Evolutionary conservation across 108 stramenopile species (phyloP).

Genomic region (Cyclotella kingstonii): DNA sequence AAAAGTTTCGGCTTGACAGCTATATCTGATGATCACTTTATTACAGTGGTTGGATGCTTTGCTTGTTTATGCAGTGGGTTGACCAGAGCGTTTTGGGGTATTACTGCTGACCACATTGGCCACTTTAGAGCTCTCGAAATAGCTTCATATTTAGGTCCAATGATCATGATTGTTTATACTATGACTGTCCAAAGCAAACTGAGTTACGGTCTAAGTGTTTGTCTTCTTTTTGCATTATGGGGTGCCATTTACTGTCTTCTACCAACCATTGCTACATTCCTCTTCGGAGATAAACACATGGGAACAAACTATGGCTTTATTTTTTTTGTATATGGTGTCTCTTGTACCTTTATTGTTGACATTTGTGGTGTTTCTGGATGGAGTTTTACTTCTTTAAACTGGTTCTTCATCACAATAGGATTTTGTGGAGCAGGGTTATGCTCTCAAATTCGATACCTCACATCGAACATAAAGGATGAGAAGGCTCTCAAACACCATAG

Average conservation of each 20-base stretch:
- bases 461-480: constrained; percentile 42
- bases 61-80: constrained; percentile 39
- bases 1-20: constrained; percentile 34
- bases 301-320: constrained; percentile 39
- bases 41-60: constrained; percentile 41
- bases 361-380: constrained; percentile 17
- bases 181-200: constrained; percentile 35
- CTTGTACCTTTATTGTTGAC: constrained; percentile 37
- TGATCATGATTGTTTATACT: constrained; percentile 34
- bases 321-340: constrained; percentile 39
- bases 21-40: constrained; percentile 41
- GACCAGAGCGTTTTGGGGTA: constrained; percentile 35
- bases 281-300: constrained; percentile 42
- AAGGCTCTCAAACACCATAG: constrained; percentile 45
- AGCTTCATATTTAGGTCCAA: constrained; percentile 28
- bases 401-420: constrained; percentile 32
- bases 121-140: constrained; percentile 39
- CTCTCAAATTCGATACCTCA: constrained; percentile 44
- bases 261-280: constrained; percentile 39
- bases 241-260: constrained; percentile 42
- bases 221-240: constrained; percentile 35
- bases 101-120: constrained; percentile 35
- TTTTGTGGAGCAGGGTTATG: constrained; percentile 35
- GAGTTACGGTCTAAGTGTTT: constrained; percentile 28
- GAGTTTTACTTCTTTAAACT: constrained; percentile 35